A percentile compares a stretch with the other conserved stretches of the same genome.
phyloP scores from a whole-genome alignment of 306 rosid species.

The Oxytropis ochrocephala region DNA sequence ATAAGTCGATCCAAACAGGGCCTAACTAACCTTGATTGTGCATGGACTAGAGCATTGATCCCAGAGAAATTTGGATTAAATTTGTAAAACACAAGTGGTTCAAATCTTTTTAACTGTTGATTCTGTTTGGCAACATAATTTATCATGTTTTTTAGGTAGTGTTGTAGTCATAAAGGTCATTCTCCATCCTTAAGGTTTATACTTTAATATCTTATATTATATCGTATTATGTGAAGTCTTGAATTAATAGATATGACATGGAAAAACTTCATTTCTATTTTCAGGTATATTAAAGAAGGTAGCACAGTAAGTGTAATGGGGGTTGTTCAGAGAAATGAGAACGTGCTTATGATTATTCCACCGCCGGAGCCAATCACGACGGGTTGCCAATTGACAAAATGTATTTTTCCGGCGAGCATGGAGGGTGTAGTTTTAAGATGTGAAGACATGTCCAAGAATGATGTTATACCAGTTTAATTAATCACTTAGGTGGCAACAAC shows the following conservation, averaged over 20 bases:
- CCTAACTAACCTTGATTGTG: not conserved
- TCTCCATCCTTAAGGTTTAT: not conserved
- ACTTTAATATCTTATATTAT: not conserved
- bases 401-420: conserved; percentile 77
- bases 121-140: not conserved
- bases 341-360: conserved; percentile 89
- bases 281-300: conserved; percentile 90
- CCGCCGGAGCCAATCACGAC: conserved; percentile 78
- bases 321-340: conserved; percentile 90
- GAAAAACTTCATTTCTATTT: conserved; percentile 6
- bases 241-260: not conserved
- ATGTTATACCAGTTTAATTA: conserved; percentile 86
- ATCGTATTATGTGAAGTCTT: no score
- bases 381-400: conserved; percentile 80
- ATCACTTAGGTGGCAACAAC: conserved; percentile 21
- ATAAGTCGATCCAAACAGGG: no score
- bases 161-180: not conserved
- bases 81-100: not conserved
- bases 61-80: not conserved
- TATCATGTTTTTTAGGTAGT: not conserved
- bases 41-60: not conserved
- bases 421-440: conserved; percentile 86
- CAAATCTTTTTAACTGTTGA: not conserved
- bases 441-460: conserved; percentile 71
- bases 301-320: conserved; percentile 98